These are phyloP conservation scores for Blattamonas nauphoetae DNA, from an alignment of 78 protist genomes.

Conservation along the genomic window DNA sequence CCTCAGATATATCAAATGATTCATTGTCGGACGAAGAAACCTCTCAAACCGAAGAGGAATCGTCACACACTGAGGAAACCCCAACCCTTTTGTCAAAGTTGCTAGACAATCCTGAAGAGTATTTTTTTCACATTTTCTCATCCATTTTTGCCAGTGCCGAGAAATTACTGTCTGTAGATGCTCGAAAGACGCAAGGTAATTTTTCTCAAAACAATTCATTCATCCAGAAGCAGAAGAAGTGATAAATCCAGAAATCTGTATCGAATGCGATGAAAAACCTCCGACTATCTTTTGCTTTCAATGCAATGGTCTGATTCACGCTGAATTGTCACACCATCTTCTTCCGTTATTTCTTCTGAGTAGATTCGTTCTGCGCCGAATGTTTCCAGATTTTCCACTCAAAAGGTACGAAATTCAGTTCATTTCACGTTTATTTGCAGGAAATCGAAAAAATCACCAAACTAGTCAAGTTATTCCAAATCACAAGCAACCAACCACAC, in stretches of 20 bases:
- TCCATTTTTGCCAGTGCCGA: no score
- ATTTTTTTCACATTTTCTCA: no score
- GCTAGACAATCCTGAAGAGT: no score
- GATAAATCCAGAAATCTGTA: neutral
- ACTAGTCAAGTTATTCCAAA: neutral
- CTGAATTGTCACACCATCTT: neutral
- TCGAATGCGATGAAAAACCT: neutral
- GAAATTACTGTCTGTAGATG: no score
- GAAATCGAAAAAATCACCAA: neutral
- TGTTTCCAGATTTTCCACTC: neutral
- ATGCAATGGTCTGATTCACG: neutral
- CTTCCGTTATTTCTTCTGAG: neutral
- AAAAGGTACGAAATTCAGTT: neutral
- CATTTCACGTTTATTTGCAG: neutral
- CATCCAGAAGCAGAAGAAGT: no score
- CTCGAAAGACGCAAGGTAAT: no score
- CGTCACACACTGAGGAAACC: no score
- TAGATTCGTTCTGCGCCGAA: neutral
- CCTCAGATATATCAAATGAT: no score
- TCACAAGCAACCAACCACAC: neutral
- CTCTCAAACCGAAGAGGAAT: no score
- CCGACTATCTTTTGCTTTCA: neutral
- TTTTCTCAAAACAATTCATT: no score
- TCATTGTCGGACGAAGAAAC: no score
- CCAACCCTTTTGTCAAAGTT: no score